A percentile compares a stretch with the other conserved stretches of the same genome.
Conservation (phyloP, 2,329 filamentous ascomycete genomes). For the Arachnomyces sp. region DNA sequence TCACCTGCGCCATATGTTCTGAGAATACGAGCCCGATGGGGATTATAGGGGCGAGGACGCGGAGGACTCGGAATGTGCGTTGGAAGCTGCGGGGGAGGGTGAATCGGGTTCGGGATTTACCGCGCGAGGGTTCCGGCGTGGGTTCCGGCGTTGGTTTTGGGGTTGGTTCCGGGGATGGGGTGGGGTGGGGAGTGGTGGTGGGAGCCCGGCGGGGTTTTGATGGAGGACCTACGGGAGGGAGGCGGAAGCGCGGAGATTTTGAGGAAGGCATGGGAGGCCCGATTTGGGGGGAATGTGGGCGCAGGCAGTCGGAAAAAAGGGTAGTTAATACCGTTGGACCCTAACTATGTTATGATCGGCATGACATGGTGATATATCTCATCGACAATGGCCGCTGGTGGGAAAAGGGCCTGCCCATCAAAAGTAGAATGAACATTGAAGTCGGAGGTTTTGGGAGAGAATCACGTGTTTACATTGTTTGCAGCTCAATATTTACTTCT, state of each 20-base stretch:
- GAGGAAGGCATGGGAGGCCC: background rate
- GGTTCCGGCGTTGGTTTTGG: constrained; percentile 1
- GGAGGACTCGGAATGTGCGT: constrained; percentile 17
- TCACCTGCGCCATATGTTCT: constrained; percentile 34
- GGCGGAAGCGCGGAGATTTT: too few species aligned
- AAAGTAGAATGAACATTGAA: too few species aligned
- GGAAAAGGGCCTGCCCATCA: too few species aligned
- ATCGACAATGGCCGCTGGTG: background rate
- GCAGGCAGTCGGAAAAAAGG: background rate
- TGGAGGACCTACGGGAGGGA: background rate
- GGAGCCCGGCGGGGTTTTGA: background rate
- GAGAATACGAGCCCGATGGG: constrained; percentile 34
- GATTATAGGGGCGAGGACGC: constrained; percentile 24
- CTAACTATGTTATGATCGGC: too few species aligned
- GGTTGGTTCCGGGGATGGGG: background rate
- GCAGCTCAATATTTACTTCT: constrained; percentile 22
- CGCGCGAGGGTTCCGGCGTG: constrained; percentile 14
- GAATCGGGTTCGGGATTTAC: constrained; percentile 18
- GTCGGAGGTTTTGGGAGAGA: constrained; percentile 4
- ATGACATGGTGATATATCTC: constrained; percentile 15
- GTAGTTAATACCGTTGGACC: background rate
- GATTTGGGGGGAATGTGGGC: background rate
- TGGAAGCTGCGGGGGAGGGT: constrained; percentile 2
- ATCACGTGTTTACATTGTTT: constrained; percentile 14
- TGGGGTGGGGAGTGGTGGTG: background rate